phyloP scores from a whole-genome alignment of 169 alveolate genomes.

The Cryptosporidium ubiquitum region DNA sequence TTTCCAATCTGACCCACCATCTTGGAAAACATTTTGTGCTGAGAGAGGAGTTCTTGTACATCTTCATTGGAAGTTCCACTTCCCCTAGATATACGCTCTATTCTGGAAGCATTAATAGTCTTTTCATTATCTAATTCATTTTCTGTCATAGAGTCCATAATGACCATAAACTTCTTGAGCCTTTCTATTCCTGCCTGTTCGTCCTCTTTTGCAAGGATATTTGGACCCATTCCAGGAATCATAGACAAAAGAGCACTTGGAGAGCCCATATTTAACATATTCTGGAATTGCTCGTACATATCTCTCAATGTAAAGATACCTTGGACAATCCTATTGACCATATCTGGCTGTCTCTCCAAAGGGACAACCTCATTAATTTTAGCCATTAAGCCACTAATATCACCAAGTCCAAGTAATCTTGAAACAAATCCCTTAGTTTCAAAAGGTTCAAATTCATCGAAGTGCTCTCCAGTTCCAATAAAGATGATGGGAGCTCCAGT shows the following conservation, averaged over 20 bases:
- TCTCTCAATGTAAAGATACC: slow-evolving; percentile 96
- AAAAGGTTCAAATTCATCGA: slow-evolving; percentile 97
- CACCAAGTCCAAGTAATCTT: slow-evolving; percentile 97
- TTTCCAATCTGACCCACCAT: slow-evolving; percentile 97
- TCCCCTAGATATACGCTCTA: slow-evolving; percentile 94
- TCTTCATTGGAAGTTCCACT: slow-evolving; percentile 93
- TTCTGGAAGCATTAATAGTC: slow-evolving; percentile 90
- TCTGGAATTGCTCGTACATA: slow-evolving; percentile 96
- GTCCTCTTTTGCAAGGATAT: slow-evolving; percentile 91
- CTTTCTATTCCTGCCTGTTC: slow-evolving; percentile 96
- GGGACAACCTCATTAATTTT: slow-evolving; percentile 96
- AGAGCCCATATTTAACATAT: slow-evolving; percentile 96
- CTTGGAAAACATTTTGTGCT: slow-evolving; percentile 94
- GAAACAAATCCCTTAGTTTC: slow-evolving; percentile 97
- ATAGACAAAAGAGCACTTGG: slow-evolving; percentile 93
- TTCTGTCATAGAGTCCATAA: slow-evolving; percentile 97
- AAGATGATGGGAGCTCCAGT: slow-evolving; percentile 93
- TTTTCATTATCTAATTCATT: slow-evolving; percentile 94
- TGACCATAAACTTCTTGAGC: slow-evolving; percentile 94
- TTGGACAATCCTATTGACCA: slow-evolving; percentile 92
- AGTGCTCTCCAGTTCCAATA: slow-evolving; percentile 99
- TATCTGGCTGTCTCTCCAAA: slow-evolving; percentile 93
- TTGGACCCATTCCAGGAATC: slow-evolving; percentile 93
- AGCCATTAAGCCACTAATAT: slow-evolving; percentile 94
- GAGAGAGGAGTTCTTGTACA: slow-evolving; percentile 92